Percentiles rank a stretch among this genome's conserved stretches.
These are phyloP conservation scores for Jacaranda mimosifolia DNA, from an alignment of 257 asterid species.

Conservation along the genomic window DNA sequence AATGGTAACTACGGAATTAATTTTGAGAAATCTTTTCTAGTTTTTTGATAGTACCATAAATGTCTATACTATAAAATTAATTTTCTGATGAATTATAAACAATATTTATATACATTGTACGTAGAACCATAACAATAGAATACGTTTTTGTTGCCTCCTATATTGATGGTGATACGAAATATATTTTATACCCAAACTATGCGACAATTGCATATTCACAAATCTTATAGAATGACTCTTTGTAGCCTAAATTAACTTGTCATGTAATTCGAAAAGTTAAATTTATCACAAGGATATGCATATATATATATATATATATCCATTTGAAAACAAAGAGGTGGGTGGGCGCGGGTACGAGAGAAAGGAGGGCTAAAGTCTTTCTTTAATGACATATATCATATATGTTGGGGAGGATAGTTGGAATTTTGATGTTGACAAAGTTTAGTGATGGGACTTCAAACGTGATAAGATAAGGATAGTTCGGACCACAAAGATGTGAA, in stretches of 20 bases:
- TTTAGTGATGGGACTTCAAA: slow-evolving; percentile 30
- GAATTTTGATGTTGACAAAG: slow-evolving; percentile 48
- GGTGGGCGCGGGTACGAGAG: slow-evolving; percentile 15
- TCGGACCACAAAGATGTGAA: slow-evolving; percentile 50
- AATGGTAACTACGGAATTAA: too few species aligned
- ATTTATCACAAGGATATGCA: neutral
- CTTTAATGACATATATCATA: slow-evolving; percentile 20
- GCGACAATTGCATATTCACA: too few species aligned
- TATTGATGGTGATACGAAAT: too few species aligned
- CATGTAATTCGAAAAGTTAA: neutral
- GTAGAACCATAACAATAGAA: too few species aligned
- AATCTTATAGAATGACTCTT: too few species aligned
- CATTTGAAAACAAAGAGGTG: neutral
- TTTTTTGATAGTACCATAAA: too few species aligned
- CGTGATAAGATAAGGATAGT: slow-evolving; percentile 45
- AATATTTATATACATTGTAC: too few species aligned
- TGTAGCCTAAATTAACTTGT: neutral
- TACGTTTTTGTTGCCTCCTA: too few species aligned
- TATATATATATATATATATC: neutral
- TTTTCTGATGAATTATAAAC: too few species aligned
- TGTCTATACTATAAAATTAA: too few species aligned
- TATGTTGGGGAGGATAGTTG: slow-evolving; percentile 2
- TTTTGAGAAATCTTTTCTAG: too few species aligned
- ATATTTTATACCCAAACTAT: too few species aligned
- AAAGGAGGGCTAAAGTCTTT: slow-evolving; percentile 18